Percentiles rank a stretch among this genome's conserved stretches.
Conservation (phyloP, 805 yeast genomes). For the Starmerella ratchasimensis region DNA sequence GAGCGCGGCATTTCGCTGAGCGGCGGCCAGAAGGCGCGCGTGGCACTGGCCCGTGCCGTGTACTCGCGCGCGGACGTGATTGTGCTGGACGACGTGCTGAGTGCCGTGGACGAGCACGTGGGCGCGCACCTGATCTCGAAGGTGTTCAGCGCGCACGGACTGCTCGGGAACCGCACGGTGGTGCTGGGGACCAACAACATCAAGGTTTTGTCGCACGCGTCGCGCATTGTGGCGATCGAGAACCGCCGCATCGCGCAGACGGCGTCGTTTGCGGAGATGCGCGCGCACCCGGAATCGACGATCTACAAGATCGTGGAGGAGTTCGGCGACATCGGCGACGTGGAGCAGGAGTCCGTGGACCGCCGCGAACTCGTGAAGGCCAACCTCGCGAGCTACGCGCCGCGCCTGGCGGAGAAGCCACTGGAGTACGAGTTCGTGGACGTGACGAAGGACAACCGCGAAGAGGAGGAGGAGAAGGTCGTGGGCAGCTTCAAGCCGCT, state of each 20-base stretch:
- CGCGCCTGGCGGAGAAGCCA: slow-evolving; percentile 5
- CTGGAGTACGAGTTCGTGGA: slow-evolving; percentile 4
- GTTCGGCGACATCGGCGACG: slow-evolving; percentile 55
- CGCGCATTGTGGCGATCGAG: slow-evolving; percentile 48
- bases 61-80: slow-evolving; percentile 88
- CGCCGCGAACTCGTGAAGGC: slow-evolving; percentile 48
- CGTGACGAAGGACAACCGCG: slow-evolving; percentile 19
- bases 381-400: slow-evolving; percentile 6
- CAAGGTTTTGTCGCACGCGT: slow-evolving; percentile 59
- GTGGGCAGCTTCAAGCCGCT: slow-evolving; percentile 18
- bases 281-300: slow-evolving; percentile 20
- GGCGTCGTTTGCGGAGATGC: slow-evolving; percentile 48
- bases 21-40: slow-evolving; percentile 96
- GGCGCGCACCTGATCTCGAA: slow-evolving; percentile 71
- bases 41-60: slow-evolving; percentile 89
- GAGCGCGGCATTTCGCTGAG: slow-evolving; percentile 93
- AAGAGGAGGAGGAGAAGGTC: slow-evolving; percentile 22
- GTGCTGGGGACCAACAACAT: slow-evolving; percentile 72
- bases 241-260: slow-evolving; percentile 34
- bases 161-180: slow-evolving; percentile 54
- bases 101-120: slow-evolving; percentile 97
- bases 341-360: slow-evolving; percentile 52
- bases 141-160: slow-evolving; percentile 60
- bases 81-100: slow-evolving; percentile 78
- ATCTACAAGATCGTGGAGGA: slow-evolving; percentile 22